Conservation (phyloP, 495 filamentous ascomycete species). For the Neurospora tetrasperma region DNA sequence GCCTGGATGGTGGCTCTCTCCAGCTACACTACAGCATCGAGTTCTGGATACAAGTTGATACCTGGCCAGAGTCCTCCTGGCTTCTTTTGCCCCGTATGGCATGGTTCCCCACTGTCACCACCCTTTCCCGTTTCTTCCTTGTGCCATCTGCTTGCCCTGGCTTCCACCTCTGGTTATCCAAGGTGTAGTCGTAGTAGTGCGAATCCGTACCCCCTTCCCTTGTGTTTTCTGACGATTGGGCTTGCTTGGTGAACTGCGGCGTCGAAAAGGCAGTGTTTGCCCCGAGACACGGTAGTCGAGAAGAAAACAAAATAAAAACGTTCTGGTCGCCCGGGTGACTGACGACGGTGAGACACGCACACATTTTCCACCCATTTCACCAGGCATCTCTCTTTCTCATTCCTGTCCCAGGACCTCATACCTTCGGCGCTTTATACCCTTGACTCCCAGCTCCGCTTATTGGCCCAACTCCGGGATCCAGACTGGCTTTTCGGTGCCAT, state of each 20-base stretch:
- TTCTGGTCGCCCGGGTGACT: neutral
- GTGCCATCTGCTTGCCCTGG: neutral
- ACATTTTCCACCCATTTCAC: neutral
- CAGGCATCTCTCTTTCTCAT: neutral
- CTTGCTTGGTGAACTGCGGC: neutral
- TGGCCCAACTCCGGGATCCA: neutral
- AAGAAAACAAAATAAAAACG: neutral
- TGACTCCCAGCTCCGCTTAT: neutral
- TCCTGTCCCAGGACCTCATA: neutral
- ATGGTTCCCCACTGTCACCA: neutral
- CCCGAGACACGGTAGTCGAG: neutral
- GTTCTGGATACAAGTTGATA: constrained; percentile 7
- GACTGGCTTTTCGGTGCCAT: constrained; percentile 7
- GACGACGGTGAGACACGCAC: neutral
- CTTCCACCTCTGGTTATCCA: neutral
- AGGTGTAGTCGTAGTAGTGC: neutral
- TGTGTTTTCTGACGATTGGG: neutral
- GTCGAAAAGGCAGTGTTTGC: neutral
- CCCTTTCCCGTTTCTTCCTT: neutral
- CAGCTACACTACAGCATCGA: neutral
- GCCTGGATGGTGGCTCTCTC: constrained; percentile 15
- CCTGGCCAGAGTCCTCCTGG: constrained; percentile 4
- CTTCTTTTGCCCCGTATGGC: neutral
- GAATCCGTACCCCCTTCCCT: neutral
- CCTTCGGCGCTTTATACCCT: neutral